A percentile compares a stretch with the other conserved stretches of the same genome.
These are phyloP conservation scores for Fusarium ambrosium DNA, from an alignment of 2,329 filamentous ascomycete species.

Conservation along the genomic window DNA sequence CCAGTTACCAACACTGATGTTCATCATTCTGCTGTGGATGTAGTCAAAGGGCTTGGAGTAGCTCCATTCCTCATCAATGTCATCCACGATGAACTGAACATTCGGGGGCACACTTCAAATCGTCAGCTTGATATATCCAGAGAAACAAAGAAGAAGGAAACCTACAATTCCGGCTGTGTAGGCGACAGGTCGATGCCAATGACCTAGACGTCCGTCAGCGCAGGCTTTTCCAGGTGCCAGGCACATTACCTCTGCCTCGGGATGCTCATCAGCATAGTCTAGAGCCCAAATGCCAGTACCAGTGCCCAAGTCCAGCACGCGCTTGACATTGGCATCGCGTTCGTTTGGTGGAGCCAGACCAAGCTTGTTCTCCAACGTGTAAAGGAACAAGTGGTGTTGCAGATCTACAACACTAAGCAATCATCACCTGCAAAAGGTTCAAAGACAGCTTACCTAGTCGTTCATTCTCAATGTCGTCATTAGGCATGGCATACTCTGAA, in stretches of 20 bases:
- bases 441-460: slow-evolving; percentile 3
- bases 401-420: slow-evolving; percentile 1
- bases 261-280: slow-evolving; percentile 16
- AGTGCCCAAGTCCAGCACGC: slow-evolving; percentile 11
- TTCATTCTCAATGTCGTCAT: slow-evolving; percentile 15
- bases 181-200: slow-evolving; percentile 20
- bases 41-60: slow-evolving; percentile 26
- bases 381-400: slow-evolving; percentile 7
- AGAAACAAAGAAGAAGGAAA: too few species aligned
- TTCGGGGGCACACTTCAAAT: slow-evolving; percentile 14
- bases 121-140: neutral
- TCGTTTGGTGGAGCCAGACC: slow-evolving; percentile 9
- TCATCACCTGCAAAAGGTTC: too few species aligned
- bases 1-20: slow-evolving; percentile 19
- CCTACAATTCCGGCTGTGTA: slow-evolving; percentile 22
- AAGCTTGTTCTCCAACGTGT: slow-evolving; percentile 6
- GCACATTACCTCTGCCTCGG: slow-evolving; percentile 2
- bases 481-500: slow-evolving; percentile 16
- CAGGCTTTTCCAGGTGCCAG: fast-evolving
- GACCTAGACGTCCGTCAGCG: neutral
- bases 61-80: slow-evolving; percentile 27
- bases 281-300: slow-evolving; percentile 15
- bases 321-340: slow-evolving; percentile 5
- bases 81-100: slow-evolving; percentile 20
- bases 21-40: slow-evolving; percentile 31